Conservation (phyloP, 179 eudicot species). For the Amaranthus tricolor region DNA sequence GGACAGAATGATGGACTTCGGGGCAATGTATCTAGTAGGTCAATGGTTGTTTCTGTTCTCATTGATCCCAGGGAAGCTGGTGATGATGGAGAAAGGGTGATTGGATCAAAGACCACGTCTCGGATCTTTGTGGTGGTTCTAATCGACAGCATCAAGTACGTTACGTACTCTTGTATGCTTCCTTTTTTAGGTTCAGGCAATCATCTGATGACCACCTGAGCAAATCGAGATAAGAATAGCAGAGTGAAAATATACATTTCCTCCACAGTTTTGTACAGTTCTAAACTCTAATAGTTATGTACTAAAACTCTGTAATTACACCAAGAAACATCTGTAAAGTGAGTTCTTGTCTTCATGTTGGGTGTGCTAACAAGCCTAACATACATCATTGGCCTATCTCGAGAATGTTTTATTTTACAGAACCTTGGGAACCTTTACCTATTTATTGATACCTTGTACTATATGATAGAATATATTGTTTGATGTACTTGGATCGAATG, state of each 20-base stretch:
- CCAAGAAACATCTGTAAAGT: constrained; percentile 19
- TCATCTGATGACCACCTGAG: constrained; percentile 58
- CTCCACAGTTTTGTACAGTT: constrained; percentile 35
- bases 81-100: constrained; percentile 63
- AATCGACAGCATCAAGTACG: constrained; percentile 88
- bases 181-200: constrained; percentile 67
- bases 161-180: constrained; percentile 93
- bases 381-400: not conserved
- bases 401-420: constrained; percentile 5
- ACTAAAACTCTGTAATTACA: constrained; percentile 18
- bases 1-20: constrained; percentile 42
- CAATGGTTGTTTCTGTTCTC: constrained; percentile 93
- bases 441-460: constrained; percentile 21
- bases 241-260: constrained; percentile 19
- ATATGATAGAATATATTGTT: constrained; percentile 11
- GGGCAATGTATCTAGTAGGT: constrained; percentile 50
- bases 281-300: constrained; percentile 18
- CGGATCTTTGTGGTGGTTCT: constrained; percentile 91
- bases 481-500: not conserved
- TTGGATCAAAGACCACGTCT: constrained; percentile 67
- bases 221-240: not conserved
- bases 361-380: constrained; percentile 9
- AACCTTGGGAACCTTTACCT: not conserved
- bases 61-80: constrained; percentile 89
- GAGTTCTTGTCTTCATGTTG: constrained; percentile 19